These are phyloP conservation scores for Russula lepida DNA, from an alignment of 768 basidiomycete genomes.

Conservation along the genomic window DNA sequence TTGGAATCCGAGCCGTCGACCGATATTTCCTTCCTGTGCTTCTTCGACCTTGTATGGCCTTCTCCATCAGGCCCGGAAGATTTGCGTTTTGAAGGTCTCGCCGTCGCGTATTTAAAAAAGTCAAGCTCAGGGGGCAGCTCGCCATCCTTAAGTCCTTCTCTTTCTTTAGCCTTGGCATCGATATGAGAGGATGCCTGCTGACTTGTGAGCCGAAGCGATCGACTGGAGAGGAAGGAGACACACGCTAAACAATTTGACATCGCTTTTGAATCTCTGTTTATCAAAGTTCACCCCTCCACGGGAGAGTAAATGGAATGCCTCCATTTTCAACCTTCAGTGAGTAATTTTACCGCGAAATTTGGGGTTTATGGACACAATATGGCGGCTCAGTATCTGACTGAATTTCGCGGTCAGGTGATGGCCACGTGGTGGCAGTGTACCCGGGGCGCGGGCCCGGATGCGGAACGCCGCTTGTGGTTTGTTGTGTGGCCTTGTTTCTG, in stretches of 20 bases:
- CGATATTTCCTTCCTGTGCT: conserved; percentile 7
- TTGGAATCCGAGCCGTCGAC: conserved; percentile 26
- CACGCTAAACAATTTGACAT: conserved; percentile 66
- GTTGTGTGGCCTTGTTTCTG: conserved; percentile 18
- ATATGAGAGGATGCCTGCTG: conserved; percentile 25
- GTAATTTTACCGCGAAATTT: not conserved
- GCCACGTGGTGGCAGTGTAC: not conserved
- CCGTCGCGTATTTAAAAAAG: conserved; percentile 83
- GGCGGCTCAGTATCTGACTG: too few species aligned
- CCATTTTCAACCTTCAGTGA: conserved; percentile 39
- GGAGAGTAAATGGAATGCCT: conserved; percentile 84
- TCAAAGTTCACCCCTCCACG: conserved; percentile 79
- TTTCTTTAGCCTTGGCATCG: conserved; percentile 23
- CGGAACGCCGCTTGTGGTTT: not conserved
- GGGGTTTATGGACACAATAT: too few species aligned
- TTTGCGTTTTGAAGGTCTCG: conserved; percentile 47
- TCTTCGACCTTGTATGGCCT: conserved; percentile 4
- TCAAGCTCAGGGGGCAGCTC: conserved; percentile 74
- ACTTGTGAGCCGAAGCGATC: not conserved
- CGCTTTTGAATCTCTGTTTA: conserved; percentile 61
- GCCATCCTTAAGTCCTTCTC: conserved; percentile 27
- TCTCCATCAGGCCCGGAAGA: conserved; percentile 13
- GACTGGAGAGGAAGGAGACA: conserved; percentile 9
- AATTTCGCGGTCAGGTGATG: conserved; percentile 15
- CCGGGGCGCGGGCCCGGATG: not conserved